Conservation (phyloP, 2,329 filamentous ascomycete species). For the Fusarium nisikadoi region DNA sequence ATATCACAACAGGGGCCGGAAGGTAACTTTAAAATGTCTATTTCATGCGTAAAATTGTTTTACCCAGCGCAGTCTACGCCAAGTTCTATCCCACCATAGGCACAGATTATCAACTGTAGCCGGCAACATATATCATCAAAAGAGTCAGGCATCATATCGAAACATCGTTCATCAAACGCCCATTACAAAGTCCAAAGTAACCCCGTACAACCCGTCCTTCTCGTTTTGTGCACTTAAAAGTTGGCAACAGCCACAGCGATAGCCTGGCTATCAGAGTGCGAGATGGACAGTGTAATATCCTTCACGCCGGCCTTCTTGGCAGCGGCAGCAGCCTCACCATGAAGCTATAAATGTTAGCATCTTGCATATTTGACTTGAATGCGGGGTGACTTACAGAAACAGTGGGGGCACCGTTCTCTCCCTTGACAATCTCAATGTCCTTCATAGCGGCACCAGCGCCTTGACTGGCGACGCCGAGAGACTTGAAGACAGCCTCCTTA, state of each 20-base stretch:
- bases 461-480: constrained; percentile 84
- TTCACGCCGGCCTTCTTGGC: constrained; percentile 90
- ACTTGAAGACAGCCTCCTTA: constrained; percentile 99
- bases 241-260: constrained; percentile 92
- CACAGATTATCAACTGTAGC: constrained; percentile 18
- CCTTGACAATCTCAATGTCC: constrained; percentile 91
- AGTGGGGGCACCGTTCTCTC: constrained; percentile 82
- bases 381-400: constrained; percentile 75
- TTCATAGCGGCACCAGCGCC: constrained; percentile 90
- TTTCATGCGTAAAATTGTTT: constrained; percentile 37
- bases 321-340: constrained; percentile 83
- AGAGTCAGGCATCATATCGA: constrained; percentile 38
- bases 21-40: constrained; percentile 33
- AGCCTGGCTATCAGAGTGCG: constrained; percentile 92
- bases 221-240: constrained; percentile 62
- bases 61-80: constrained; percentile 22
- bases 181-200: constrained; percentile 34
- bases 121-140: constrained; percentile 35
- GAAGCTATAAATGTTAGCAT: constrained; percentile 71
- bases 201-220: constrained; percentile 29
- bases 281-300: constrained; percentile 91
- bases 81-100: constrained; percentile 28
- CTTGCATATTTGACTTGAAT: not conserved
- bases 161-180: constrained; percentile 44
- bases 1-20: not conserved